A percentile compares a stretch with the other conserved stretches of the same genome.
phyloP scores from a whole-genome alignment of 805 yeast genomes.

The Brettanomyces anomalus region DNA sequence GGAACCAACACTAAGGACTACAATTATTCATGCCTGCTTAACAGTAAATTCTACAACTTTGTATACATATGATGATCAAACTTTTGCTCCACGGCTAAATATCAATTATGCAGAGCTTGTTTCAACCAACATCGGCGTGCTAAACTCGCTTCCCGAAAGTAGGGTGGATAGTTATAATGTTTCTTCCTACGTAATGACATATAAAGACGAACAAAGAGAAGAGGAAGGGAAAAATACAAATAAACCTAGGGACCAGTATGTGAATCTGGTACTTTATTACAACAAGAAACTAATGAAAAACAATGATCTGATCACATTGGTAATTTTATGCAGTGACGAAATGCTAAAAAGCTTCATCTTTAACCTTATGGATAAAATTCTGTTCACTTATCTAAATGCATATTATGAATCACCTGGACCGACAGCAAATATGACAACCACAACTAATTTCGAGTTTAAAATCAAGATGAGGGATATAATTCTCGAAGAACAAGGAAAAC shows the following conservation, averaged over 20 bases:
- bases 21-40: slow-evolving; percentile 21
- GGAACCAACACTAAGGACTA: slow-evolving; percentile 2
- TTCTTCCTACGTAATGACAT: slow-evolving; percentile 13
- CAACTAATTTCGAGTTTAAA: slow-evolving; percentile 38
- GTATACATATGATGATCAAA: slow-evolving; percentile 46
- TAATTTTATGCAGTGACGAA: slow-evolving; percentile 35
- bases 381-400: slow-evolving; percentile 32
- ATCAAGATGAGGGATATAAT: slow-evolving; percentile 48
- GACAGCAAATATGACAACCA: slow-evolving; percentile 26
- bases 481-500: slow-evolving; percentile 40
- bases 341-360: slow-evolving; percentile 38
- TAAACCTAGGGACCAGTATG: slow-evolving; percentile 5
- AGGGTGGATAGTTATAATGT: slow-evolving; percentile 20
- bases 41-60: slow-evolving; percentile 47
- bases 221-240: slow-evolving; percentile 13
- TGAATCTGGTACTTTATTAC: slow-evolving; percentile 32
- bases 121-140: slow-evolving; percentile 44
- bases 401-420: slow-evolving; percentile 12
- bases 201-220: slow-evolving; percentile 9
- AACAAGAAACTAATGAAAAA: slow-evolving; percentile 36
- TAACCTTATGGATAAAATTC: slow-evolving; percentile 38
- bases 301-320: slow-evolving; percentile 43
- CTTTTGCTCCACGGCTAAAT: slow-evolving; percentile 31
- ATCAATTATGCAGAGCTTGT: slow-evolving; percentile 46
- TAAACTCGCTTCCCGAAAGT: slow-evolving; percentile 36